Conservation (phyloP, 768 basidiomycete genomes). For the Ramaria sp. region DNA sequence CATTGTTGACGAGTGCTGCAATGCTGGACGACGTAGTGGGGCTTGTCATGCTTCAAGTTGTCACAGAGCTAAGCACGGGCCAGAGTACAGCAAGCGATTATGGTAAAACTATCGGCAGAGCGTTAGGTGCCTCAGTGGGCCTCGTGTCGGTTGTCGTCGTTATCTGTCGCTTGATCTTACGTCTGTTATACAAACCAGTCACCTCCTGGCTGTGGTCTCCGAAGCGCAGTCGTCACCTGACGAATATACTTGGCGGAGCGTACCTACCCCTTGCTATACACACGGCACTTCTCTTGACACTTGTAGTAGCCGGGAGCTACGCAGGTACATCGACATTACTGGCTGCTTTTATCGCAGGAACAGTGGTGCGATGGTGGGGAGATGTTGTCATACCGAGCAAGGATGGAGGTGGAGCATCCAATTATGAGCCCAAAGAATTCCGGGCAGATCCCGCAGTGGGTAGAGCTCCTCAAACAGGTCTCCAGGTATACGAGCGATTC, state of each 20-base stretch:
- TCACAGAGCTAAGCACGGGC: conserved; percentile 27
- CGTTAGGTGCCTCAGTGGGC: conserved; percentile 43
- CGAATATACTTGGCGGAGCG: not conserved
- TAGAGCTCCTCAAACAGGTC: not conserved
- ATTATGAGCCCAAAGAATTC: too few relatives aligned
- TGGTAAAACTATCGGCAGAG: conserved; percentile 34
- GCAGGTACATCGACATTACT: conserved; percentile 1
- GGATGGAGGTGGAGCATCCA: too few relatives aligned
- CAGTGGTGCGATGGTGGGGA: conserved; percentile 1
- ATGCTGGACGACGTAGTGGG: conserved; percentile 56
- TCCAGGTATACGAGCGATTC: conserved; percentile 16
- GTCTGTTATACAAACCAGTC: conserved; percentile 16
- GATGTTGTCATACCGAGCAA: not conserved
- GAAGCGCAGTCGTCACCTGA: not conserved
- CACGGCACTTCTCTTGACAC: not conserved
- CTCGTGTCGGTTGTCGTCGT: conserved; percentile 32
- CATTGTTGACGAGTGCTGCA: conserved; percentile 49
- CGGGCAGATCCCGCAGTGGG: not conserved
- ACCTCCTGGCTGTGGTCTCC: not conserved
- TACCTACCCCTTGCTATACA: not conserved
- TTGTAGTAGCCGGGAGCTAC: not conserved
- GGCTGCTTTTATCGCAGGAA: not conserved
- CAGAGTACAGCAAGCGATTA: conserved; percentile 13
- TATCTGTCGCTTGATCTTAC: conserved; percentile 19
- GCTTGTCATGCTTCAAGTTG: conserved; percentile 45